A percentile compares a stretch with the other conserved stretches of the same genome.
These are phyloP conservation scores for Conticribra guillardii DNA, from an alignment of 108 stramenopile genomes.

Conservation along the genomic window DNA sequence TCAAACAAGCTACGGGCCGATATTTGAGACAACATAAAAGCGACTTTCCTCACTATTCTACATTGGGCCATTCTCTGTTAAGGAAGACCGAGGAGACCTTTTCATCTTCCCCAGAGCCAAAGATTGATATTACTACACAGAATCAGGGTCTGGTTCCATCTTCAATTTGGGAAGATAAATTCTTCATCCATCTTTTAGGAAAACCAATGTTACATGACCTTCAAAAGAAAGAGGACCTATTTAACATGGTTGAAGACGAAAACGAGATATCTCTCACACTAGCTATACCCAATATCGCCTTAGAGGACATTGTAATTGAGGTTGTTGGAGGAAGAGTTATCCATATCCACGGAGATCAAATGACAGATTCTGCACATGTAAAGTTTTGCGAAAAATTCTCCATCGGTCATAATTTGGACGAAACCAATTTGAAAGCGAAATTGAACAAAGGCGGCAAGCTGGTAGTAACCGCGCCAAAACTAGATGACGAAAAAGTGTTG, in stretches of 20 bases:
- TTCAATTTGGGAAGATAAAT: constrained; percentile 23
- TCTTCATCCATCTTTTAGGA: constrained; percentile 22
- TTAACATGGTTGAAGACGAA: constrained; percentile 22
- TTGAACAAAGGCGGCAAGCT: constrained; percentile 31
- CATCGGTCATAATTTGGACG: constrained; percentile 27
- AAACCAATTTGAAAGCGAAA: constrained; percentile 18
- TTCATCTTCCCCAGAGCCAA: background rate
- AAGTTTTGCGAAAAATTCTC: constrained; percentile 30
- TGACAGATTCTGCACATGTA: constrained; percentile 15
- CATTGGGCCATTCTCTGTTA: background rate
- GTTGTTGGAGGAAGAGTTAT: constrained; percentile 30
- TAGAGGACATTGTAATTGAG: constrained; percentile 36
- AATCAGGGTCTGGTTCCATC: background rate
- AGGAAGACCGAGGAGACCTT: constrained; percentile 5
- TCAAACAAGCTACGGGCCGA: background rate
- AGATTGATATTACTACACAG: background rate
- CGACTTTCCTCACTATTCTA: background rate
- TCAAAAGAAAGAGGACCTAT: constrained; percentile 9
- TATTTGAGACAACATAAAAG: background rate
- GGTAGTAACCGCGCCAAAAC: constrained; percentile 24
- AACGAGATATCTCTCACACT: constrained; percentile 17
- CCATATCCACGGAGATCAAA: constrained; percentile 23
- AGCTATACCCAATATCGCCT: constrained; percentile 26
- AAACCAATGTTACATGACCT: constrained; percentile 22
- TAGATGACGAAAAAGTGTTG: constrained; percentile 4